A percentile compares a stretch with the other conserved stretches of the same genome.
phyloP scores from a whole-genome alignment of 139 green algal genomes.

The Eudorina sp. region DNA sequence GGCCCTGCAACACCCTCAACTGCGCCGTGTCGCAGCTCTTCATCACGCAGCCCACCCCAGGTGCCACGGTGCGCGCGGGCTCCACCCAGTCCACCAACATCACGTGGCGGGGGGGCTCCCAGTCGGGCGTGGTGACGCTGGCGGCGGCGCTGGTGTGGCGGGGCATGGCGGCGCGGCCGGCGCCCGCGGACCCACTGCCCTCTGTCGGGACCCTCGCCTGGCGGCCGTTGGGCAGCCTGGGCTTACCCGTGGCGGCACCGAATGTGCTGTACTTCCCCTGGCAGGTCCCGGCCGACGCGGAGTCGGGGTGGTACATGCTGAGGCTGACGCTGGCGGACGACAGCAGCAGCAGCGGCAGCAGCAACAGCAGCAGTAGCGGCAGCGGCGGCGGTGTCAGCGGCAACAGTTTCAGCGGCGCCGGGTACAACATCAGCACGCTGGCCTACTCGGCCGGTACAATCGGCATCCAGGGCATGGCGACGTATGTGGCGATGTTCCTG shows the following conservation, averaged over 20 bases:
- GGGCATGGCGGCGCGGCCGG: neutral
- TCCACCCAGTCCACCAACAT: neutral
- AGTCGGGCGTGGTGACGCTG: neutral
- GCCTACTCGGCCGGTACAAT: neutral
- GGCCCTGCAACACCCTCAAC: neutral
- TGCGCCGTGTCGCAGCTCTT: neutral
- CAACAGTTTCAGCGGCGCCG: too few species aligned
- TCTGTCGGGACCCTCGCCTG: neutral
- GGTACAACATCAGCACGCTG: too few species aligned
- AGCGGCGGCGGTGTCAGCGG: neutral
- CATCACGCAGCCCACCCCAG: neutral
- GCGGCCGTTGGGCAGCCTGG: neutral
- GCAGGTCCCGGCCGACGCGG: neutral
- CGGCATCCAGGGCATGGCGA: neutral
- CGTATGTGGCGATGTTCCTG: slow-evolving; percentile 12
- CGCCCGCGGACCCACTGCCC: neutral
- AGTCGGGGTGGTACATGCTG: neutral
- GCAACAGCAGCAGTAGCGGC: neutral
- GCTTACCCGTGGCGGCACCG: neutral
- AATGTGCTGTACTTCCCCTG: neutral
- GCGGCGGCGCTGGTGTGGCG: neutral
- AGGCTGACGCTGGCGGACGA: neutral
- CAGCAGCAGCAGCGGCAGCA: neutral
- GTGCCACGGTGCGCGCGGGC: neutral
- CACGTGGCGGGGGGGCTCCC: neutral